phyloP scores from a whole-genome alignment of 106 monocot genomes.

The Vanilla planifolia region DNA sequence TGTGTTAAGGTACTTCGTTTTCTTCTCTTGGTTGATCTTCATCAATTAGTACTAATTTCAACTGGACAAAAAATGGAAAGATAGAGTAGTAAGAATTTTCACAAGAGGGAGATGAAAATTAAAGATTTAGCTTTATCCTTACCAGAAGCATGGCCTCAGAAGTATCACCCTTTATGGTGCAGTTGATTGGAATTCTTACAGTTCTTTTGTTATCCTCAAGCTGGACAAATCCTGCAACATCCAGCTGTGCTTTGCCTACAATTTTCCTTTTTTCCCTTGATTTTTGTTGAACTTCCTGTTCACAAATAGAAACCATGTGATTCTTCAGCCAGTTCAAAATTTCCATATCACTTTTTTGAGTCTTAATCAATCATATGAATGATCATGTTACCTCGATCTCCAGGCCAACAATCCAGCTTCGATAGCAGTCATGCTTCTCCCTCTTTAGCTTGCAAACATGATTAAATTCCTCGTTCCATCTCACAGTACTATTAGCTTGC shows the following conservation, averaged over 20 bases:
- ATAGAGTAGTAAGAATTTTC: neutral
- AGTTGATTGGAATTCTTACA: constrained; percentile 26
- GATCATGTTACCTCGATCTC: constrained; percentile 26
- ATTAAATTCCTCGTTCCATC: constrained; percentile 45
- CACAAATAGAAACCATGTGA: neutral
- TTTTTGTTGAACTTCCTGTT: constrained; percentile 22
- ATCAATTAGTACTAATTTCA: constrained; percentile 19
- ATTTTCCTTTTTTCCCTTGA: neutral
- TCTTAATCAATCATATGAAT: neutral
- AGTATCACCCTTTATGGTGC: constrained; percentile 13
- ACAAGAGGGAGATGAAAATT: neutral
- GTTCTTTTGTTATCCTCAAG: constrained; percentile 12
- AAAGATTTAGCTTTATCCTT: too few species aligned
- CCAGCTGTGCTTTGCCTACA: constrained; percentile 17
- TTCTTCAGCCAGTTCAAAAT: too few species aligned
- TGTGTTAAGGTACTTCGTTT: constrained; percentile 9
- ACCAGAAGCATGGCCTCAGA: constrained; percentile 24
- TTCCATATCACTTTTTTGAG: too few species aligned
- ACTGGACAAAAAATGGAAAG: constrained; percentile 22
- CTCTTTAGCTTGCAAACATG: constrained; percentile 28
- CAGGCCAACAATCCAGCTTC: constrained; percentile 33
- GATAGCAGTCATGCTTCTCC: constrained; percentile 12
- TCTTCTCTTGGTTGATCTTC: neutral
- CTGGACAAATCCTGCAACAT: constrained; percentile 23
- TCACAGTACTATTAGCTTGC: constrained; percentile 7